phyloP scores from a whole-genome alignment of 768 basidiomycete species.

The Omphalotus guepiniiformis region DNA sequence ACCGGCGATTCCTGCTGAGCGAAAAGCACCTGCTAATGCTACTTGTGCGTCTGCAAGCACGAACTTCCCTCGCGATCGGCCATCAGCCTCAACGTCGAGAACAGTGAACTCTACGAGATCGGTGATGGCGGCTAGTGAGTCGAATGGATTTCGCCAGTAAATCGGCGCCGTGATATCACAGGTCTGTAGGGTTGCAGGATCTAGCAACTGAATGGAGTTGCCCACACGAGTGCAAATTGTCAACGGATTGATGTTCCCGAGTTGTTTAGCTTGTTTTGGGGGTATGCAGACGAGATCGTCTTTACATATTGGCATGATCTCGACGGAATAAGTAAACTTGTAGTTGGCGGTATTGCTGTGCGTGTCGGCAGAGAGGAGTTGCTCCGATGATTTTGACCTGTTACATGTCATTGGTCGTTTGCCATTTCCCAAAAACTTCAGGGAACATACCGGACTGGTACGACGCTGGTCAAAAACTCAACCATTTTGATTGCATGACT shows the following conservation, averaged over 20 bases:
- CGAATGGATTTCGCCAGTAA: conserved; percentile 93
- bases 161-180: conserved; percentile 74
- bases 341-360: conserved; percentile 92
- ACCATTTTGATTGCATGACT: conserved; percentile 96
- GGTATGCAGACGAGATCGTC: conserved; percentile 95
- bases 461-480: conserved; percentile 85
- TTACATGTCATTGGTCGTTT: too few relatives aligned
- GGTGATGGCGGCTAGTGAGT: conserved; percentile 72
- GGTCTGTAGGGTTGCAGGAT: conserved; percentile 79
- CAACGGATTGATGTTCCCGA: conserved; percentile 87
- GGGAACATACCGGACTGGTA: conserved; percentile 77
- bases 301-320: conserved; percentile 96
- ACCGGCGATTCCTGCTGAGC: conserved; percentile 42
- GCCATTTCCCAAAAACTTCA: too few relatives aligned
- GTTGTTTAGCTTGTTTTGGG: conserved; percentile 69
- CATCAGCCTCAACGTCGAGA: conserved; percentile 86
- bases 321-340: conserved; percentile 97
- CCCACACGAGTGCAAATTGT: conserved; percentile 89
- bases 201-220: conserved; percentile 86
- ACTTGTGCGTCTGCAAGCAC: conserved; percentile 87
- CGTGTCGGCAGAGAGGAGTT: conserved; percentile 88
- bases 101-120: conserved; percentile 95
- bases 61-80: conserved; percentile 50
- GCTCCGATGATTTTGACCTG: conserved; percentile 92
- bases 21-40: conserved; percentile 76